Evolutionary conservation across 2,329 filamentous ascomycete genomes (phyloP), one percentile per base, ranked within the genome.

Genomic region (Aspergillus tamarii): DNA sequence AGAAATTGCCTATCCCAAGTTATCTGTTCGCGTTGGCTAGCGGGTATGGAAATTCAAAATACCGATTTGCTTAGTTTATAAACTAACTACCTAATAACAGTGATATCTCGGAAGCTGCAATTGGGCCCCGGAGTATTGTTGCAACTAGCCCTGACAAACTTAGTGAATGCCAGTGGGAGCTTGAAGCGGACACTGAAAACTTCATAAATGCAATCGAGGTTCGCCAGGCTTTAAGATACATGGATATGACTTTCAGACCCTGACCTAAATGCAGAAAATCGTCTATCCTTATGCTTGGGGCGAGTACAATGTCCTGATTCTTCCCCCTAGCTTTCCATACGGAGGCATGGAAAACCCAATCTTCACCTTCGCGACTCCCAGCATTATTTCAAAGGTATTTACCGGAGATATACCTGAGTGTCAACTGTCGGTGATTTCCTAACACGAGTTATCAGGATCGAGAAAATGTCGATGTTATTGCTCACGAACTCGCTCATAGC

Each of bases 391-490:
- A 62, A 94, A 94, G 55, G 86, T 79, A 69, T 26, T 14, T 28
- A 26, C n/a, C n/a, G 8, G 16, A 52, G 12, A 12, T 50, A 28
- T 16, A 39, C 52, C 41, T 30, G 30, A 23, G 11, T 53, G 19
- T 28, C 16, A 23, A 23, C 23, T 21, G 11, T 50, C 54, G 26
- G 19, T 30, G n/a, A 26, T 34, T 21, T 41, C 32, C 54, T 67
- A 53, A 67, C 16, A 14, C 43, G 19, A 39, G 19, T 16, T 30
- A 14, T 28, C 64, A 80, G 74, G 91, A 94, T 72, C 87, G 91
- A 50, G 91, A 97, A 74, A 98, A 98, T 70, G 88, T 98, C 23
- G 94, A 98, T 76, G 94, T 98, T 23, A 96, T 99, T 78, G 95
- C 95, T 1, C 95, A 97, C 76, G 94, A 92, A 72, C 80, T 90